These are phyloP conservation scores for Leishmania turanica DNA, from an alignment of 208 protist genomes.

Conservation along the genomic window DNA sequence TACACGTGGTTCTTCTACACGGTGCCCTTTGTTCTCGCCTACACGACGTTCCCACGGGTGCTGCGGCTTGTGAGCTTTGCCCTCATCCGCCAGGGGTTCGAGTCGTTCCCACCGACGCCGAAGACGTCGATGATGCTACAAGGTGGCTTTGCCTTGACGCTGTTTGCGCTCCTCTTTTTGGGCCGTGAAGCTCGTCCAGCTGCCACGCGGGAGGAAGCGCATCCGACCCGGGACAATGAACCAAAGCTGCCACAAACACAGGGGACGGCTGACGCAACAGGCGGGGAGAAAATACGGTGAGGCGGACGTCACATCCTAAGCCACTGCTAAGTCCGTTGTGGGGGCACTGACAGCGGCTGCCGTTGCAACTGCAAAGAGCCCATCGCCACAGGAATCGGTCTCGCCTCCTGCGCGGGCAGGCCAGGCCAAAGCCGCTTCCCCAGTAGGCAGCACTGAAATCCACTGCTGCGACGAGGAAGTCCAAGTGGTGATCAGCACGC, in stretches of 20 bases:
- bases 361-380: neutral
- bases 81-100: conserved; percentile 64
- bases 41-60: conserved; percentile 40
- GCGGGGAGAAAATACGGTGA: neutral
- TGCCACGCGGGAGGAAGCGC: neutral
- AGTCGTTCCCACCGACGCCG: conserved; percentile 62
- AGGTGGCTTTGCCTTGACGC: conserved; percentile 37
- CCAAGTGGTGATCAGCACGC: neutral
- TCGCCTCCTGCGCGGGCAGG: neutral
- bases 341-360: neutral
- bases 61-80: conserved; percentile 38
- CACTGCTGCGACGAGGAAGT: neutral
- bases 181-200: conserved; percentile 18
- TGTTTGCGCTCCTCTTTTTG: conserved; percentile 51
- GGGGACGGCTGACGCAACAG: neutral
- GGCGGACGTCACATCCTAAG: neutral
- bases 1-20: conserved; percentile 92
- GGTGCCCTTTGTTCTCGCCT: conserved; percentile 70
- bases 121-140: conserved; percentile 48
- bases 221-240: neutral
- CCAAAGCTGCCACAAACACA: neutral
- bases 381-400: too few relatives aligned
- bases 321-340: neutral
- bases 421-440: neutral
- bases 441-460: neutral